A percentile compares a stretch with the other conserved stretches of the same genome.
Conservation (phyloP, 108 stramenopile genomes). For the Schizochytrium sp. region DNA sequence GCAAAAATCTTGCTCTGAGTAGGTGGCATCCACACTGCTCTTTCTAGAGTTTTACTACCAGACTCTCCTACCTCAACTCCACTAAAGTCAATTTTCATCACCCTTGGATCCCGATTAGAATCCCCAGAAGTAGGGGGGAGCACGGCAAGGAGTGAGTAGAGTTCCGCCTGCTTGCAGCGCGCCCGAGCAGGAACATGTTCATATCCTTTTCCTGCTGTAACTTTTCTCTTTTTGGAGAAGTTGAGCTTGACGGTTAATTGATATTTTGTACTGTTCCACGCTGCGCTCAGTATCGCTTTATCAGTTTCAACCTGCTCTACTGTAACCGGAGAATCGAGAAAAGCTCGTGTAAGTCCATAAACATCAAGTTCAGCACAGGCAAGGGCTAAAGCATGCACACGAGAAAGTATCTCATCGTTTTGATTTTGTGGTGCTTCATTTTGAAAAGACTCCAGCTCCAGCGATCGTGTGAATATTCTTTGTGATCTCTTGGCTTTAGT, state of each 20-base stretch:
- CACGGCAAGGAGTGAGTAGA: neutral
- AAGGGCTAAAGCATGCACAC: conserved; percentile 1
- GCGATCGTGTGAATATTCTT: neutral
- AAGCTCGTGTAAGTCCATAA: neutral
- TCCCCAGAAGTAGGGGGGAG: neutral
- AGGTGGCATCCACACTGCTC: conserved; percentile 24
- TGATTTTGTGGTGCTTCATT: too few species aligned
- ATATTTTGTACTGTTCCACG: neutral
- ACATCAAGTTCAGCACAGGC: conserved; percentile 1
- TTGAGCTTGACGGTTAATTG: neutral
- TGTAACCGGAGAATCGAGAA: neutral
- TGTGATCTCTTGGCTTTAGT: neutral
- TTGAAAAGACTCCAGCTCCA: neutral
- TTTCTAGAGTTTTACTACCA: neutral
- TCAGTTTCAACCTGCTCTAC: neutral
- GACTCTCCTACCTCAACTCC: conserved; percentile 1
- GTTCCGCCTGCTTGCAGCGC: conserved; percentile 20
- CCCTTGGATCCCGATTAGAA: neutral
- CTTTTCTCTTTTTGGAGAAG: conserved; percentile 26
- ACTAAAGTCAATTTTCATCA: conserved; percentile 14
- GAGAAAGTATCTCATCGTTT: neutral
- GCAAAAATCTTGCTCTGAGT: conserved; percentile 25
- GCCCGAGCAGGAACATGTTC: neutral
- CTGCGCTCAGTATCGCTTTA: neutral
- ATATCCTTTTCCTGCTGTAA: conserved; percentile 18